Evolutionary conservation across 2,329 filamentous ascomycete species (phyloP), one percentile per base, ranked within the genome.

Genomic region (Pseudogymnoascus sp.): DNA sequence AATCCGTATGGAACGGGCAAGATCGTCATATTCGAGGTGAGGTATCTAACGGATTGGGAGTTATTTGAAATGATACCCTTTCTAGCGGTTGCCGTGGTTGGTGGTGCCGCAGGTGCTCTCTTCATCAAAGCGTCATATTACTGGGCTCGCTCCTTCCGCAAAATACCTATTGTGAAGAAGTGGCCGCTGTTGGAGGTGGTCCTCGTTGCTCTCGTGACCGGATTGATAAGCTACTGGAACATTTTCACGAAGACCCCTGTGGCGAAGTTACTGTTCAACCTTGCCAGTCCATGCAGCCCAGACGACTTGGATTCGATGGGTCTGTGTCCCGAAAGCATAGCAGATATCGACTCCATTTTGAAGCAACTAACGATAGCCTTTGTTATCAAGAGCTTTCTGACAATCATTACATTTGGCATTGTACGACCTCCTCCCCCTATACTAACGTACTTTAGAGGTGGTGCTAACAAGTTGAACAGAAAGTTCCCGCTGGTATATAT

Each of bases 1-100:
- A 95, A 99, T 68, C 94, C 94, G 0, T 99, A 97, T 69, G 93
- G 93, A 30, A 97, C 92, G 0, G 86, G 89, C 71, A 97, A 99
- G 76, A 96, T 99, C 65, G 94, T 99, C 67, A 82, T 97, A 70
- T 99, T 99, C 72, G 86, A 97, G 73, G 92, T 99, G 58, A 86
- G 92, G 9, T 99, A 97, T 71, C 74, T 90, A 9, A 83, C 86
- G 1, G 93, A 97, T 71, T 99, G 94, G 94, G 86, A 91, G 67
- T 91, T 90, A 70, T 97, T 97, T 71, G 94, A 99, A 74, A 82
- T 99, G 58, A 80, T 83, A 37, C 86, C 85, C 61, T 99, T 97
- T 74, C 86, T 95, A 58, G 74, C 93, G n/a, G 84, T 96, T 1
- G 94, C 94, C 8, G 77, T 94, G 9, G 76, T 97, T 35, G 94